Conservation (phyloP, 768 basidiomycete genomes). For the Tephrocybe sp. region DNA sequence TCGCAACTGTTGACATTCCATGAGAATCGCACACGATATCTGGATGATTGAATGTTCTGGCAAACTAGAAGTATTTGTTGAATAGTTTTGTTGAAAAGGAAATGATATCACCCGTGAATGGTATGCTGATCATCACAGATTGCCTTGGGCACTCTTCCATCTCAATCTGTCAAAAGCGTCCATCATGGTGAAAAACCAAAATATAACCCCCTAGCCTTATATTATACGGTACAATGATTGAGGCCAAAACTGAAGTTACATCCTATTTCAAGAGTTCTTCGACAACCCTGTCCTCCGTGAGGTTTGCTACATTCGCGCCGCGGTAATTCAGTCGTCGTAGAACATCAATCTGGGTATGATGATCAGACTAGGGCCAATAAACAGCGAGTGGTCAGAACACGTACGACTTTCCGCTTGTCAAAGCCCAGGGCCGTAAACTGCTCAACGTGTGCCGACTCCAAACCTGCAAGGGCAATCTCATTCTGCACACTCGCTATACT, state of each 20-base stretch:
- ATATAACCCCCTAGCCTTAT: constrained; percentile 4
- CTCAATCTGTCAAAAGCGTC: too few species aligned
- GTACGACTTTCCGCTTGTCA: constrained; percentile 77
- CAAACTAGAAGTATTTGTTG: too few species aligned
- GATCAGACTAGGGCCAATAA: constrained; percentile 2
- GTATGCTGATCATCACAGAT: too few species aligned
- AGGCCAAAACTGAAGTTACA: neutral
- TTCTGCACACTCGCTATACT: constrained; percentile 48
- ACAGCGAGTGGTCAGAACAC: constrained; percentile 28
- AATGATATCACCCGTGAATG: too few species aligned
- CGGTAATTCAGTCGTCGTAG: constrained; percentile 86
- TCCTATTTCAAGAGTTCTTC: constrained; percentile 75
- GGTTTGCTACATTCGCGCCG: constrained; percentile 73
- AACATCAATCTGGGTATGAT: constrained; percentile 68
- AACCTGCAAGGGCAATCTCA: constrained; percentile 75
- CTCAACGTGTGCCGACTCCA: constrained; percentile 80
- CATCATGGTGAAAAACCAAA: neutral
- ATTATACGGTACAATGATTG: neutral
- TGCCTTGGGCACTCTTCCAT: too few species aligned
- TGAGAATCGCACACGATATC: neutral
- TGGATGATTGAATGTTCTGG: neutral
- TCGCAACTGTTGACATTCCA: neutral
- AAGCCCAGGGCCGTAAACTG: constrained; percentile 86
- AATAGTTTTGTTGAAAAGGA: too few species aligned
- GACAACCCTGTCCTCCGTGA: constrained; percentile 79